Evolutionary conservation across 1,284 basidiomycete species (phyloP), one percentile per base, ranked within the genome.

Genomic region (Taiwanofungus camphoratus): DNA sequence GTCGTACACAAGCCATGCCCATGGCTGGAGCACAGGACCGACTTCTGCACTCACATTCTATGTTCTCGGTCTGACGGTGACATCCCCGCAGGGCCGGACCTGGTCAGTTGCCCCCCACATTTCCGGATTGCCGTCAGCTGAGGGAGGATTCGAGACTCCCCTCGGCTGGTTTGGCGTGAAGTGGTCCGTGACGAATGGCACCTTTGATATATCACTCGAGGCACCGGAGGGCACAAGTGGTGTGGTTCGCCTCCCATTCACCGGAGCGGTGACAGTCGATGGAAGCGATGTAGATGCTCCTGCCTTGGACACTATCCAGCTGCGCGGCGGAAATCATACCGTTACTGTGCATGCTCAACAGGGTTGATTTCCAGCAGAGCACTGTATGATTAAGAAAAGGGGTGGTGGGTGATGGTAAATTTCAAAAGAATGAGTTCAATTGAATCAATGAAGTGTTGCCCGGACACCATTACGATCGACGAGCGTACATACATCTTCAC

Each of bases 1-100:
- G 24, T 55, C 71, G 0, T 74, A 73, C 53, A 73, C 67, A 0
- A 68, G 66, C 52, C 71, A 73, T 51, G 59, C 70, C 5, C 63
- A 66, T 43, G 63, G 62, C 32, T 65, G 63, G 62, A 60, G 56
- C 50, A 59, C 60, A 0, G 62, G 62, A 2, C 61, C 65, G 5
- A 66, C 65, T 2, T 62, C 60, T 16, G 59, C 61, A 16, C 53
- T 71, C 30, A 67, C 70, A 2, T 69, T 67, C 55, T 72, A 71
- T 51, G 61, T 72, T 26, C 62, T 71, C 24, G 69, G 70, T 2
- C 60, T 73, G 23, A 63, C 60, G 24, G 51, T 71, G 20, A 70
- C 65, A 3, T 57, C 67, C 1, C 60, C 62, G 0, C 58, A 66
- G 48, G 71, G 69, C 22, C 45, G 44, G 15, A 66, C 63, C 0